These are phyloP conservation scores for Clausena lansium DNA, from an alignment of 345 rosid species.

Conservation along the genomic window DNA sequence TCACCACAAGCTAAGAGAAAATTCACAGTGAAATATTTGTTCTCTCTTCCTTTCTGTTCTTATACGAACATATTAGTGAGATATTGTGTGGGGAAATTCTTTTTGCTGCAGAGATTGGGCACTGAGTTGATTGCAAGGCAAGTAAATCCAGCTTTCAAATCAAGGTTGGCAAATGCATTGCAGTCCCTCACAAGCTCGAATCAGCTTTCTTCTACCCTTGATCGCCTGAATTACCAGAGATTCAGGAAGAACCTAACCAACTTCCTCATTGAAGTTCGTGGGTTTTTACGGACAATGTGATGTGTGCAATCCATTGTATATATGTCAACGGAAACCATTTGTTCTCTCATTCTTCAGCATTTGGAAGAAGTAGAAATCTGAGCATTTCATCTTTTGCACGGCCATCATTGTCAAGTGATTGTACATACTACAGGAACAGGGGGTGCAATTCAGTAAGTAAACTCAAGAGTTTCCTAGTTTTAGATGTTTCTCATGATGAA, in stretches of 20 bases:
- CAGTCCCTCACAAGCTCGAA: slow-evolving; percentile 78
- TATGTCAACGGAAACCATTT: background rate
- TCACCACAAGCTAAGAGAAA: background rate
- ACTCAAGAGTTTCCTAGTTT: background rate
- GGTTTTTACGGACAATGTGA: slow-evolving; percentile 76
- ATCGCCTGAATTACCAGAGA: slow-evolving; percentile 87
- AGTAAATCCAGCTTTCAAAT: slow-evolving; percentile 45
- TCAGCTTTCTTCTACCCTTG: slow-evolving; percentile 73
- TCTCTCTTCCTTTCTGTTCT: background rate
- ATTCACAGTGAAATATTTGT: background rate
- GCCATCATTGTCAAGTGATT: background rate
- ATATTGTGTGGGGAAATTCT: background rate
- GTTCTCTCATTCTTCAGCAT: background rate
- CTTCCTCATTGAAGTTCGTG: slow-evolving; percentile 89
- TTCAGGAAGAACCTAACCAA: slow-evolving; percentile 83
- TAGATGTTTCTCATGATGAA: too few relatives aligned
- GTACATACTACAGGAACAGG: background rate
- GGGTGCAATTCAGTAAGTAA: background rate
- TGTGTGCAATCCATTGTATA: background rate
- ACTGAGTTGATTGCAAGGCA: slow-evolving; percentile 80
- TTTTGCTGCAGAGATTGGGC: slow-evolving; percentile 58
- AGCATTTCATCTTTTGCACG: background rate
- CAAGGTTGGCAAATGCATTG: slow-evolving; percentile 72
- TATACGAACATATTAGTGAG: background rate
- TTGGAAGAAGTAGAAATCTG: background rate